phyloP scores from a whole-genome alignment of 2,329 filamentous ascomycete species.

The Colletotrichum tofieldiae region DNA sequence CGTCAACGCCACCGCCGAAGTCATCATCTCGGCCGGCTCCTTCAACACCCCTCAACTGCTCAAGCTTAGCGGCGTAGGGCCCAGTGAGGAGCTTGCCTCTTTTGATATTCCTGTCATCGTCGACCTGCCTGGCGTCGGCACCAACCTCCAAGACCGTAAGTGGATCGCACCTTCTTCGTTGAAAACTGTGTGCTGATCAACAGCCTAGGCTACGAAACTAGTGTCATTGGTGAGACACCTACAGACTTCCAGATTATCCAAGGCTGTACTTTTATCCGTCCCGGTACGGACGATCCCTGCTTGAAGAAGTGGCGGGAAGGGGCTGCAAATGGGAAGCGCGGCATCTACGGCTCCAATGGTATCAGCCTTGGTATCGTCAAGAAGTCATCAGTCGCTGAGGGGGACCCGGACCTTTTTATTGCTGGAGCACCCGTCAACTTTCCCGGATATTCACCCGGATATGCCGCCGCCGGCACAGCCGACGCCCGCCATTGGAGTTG shows the following conservation, averaged over 20 bases:
- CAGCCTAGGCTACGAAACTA: constrained; percentile 45
- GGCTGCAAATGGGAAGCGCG: constrained; percentile 41
- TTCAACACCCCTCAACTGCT: constrained; percentile 64
- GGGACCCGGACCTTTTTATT: constrained; percentile 51
- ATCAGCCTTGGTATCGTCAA: constrained; percentile 51
- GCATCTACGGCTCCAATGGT: constrained; percentile 54
- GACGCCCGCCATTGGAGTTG: constrained; percentile 56
- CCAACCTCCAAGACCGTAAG: constrained; percentile 58
- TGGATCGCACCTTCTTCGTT: neutral
- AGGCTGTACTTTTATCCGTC: constrained; percentile 50
- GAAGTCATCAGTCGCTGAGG: constrained; percentile 48
- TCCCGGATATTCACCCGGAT: constrained; percentile 50
- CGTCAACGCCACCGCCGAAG: constrained; percentile 57
- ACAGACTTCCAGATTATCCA: constrained; percentile 49
- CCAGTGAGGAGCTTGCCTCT: constrained; percentile 54
- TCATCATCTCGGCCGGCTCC: constrained; percentile 64
- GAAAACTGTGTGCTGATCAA: neutral
- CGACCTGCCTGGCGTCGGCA: constrained; percentile 75
- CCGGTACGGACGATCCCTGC: constrained; percentile 52
- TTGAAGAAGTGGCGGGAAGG: constrained; percentile 51
- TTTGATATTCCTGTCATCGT: constrained; percentile 66
- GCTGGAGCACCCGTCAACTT: constrained; percentile 50
- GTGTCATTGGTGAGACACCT: constrained; percentile 44
- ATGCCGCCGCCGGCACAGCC: constrained; percentile 47
- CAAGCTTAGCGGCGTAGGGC: constrained; percentile 63